Base-by-base conservation (phyloP, 176 grass and related monocot species). In the Oryza longistaminata region DNA sequence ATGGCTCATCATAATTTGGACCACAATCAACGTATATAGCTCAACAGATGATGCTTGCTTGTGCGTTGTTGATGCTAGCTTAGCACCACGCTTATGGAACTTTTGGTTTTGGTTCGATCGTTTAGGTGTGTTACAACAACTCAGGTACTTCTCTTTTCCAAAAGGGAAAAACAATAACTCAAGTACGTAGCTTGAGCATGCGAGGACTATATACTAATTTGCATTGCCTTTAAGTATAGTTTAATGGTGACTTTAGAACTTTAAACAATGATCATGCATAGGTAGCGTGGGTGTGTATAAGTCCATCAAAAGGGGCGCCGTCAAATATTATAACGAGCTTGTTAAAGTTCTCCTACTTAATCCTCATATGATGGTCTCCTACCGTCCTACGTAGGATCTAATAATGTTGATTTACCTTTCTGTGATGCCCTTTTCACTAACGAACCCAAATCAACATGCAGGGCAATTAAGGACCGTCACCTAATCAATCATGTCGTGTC, bases 61-160 rank as follows among this genome's bases (percentile, higher is more conserved):
- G 53, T 22, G 6, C 53, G 31, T 34, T 68, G 35, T 74, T 83
- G 35, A 71, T 53, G 62, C 52, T 21, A n/a, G 58, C n/a, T 62
- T 3, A 62, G 58, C 58, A 24, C n/a, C 58, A 62, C 58, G n/a
- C 21, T 24, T 21, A 7, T 14, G 9, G 46, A 25, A 25, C 29
- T 69, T 89, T 85, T 66, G 69, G 40, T 69, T 89, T 85, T 66
- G 69, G 40, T 76, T 70, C 50, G 43, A 70, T 70, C n/a, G 46
- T 43, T 14, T 74, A 39, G 35, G 70, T 70, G 80, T 58, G 53
- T n/a, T 58, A 24, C 55, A 34, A 61, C 52, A 6, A 27, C 3
- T 60, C 13, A 19, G 40, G 2, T 62, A 27, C 34, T 14, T 62
- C 10, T 9, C n/a, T 24, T 22, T 62, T 22, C 7, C 58, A 62